A percentile compares a stretch with the other conserved stretches of the same genome.
phyloP scores from a whole-genome alignment of 768 basidiomycete genomes.

The Russula olivacea region DNA sequence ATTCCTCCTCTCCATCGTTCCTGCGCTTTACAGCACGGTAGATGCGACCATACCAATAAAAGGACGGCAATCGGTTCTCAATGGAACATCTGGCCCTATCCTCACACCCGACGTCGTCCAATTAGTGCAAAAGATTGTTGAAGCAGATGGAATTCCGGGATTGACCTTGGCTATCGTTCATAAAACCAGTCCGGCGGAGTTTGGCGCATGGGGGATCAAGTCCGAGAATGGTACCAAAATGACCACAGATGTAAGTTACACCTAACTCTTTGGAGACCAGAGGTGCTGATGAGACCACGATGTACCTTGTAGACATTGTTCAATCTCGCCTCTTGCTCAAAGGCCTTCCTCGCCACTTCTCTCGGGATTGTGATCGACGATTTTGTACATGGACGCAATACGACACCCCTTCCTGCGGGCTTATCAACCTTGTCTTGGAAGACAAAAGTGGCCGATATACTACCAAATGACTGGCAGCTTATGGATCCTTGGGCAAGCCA shows the following conservation, averaged over 20 bases:
- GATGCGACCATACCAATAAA: not conserved
- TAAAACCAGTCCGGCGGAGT: not conserved
- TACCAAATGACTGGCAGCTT: slow-evolving; percentile 38
- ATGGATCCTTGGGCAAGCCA: slow-evolving; percentile 39
- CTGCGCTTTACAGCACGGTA: not conserved
- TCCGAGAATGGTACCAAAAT: slow-evolving; percentile 15
- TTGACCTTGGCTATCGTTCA: slow-evolving; percentile 17
- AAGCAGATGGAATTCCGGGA: slow-evolving; percentile 1
- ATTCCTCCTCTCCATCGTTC: not conserved
- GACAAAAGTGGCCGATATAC: slow-evolving; percentile 34
- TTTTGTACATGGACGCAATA: slow-evolving; percentile 34
- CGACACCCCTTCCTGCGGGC: slow-evolving; percentile 33
- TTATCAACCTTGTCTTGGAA: slow-evolving; percentile 35
- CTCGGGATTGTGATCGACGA: slow-evolving; percentile 41
- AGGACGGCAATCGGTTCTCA: not conserved
- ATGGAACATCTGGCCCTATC: not conserved
- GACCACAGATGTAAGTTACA: slow-evolving; percentile 14
- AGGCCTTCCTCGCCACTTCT: slow-evolving; percentile 37
- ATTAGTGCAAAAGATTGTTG: not conserved
- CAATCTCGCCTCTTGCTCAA: slow-evolving; percentile 35
- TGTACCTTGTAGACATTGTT: slow-evolving; percentile 34
- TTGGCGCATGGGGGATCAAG: slow-evolving; percentile 19
- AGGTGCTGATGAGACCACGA: not conserved
- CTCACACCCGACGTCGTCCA: slow-evolving; percentile 15
- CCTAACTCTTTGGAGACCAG: too few relatives aligned